phyloP scores from a whole-genome alignment of 1,284 basidiomycete species.

The Ganoderma lingzhi region DNA sequence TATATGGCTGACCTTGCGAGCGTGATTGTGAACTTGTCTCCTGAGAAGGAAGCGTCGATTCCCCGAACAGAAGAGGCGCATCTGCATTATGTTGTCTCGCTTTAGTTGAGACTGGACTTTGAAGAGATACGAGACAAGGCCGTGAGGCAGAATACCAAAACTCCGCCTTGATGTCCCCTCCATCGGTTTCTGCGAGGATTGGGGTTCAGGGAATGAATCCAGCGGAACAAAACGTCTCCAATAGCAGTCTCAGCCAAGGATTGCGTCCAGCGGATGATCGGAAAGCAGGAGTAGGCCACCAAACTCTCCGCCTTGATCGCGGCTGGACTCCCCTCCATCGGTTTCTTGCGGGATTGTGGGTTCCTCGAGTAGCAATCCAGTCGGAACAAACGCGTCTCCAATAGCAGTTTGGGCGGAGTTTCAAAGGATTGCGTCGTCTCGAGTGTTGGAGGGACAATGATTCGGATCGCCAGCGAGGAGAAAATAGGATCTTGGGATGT shows the following conservation, averaged over 20 bases:
- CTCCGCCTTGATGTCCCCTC: no score
- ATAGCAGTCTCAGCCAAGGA: no score
- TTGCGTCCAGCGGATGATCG: no score
- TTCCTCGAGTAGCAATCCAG: conserved; percentile 25
- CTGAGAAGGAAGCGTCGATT: neutral
- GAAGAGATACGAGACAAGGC: no score
- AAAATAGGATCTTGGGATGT: no score
- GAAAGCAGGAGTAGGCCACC: no score
- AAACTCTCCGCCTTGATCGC: conserved; percentile 6
- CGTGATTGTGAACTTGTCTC: neutral
- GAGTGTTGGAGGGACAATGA: neutral
- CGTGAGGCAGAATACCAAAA: no score
- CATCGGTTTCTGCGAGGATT: no score
- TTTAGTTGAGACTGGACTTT: neutral
- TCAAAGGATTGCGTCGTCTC: neutral
- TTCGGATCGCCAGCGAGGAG: conserved; percentile 20
- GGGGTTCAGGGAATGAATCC: no score
- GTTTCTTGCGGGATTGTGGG: neutral
- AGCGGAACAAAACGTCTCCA: no score
- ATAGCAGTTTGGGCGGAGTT: no score
- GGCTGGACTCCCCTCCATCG: neutral
- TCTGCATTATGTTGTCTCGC: conserved; percentile 2
- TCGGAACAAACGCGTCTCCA: conserved; percentile 28
- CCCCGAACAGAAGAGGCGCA: conserved; percentile 25
- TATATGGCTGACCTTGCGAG: conserved; percentile 22